Conservation (phyloP, 345 rosid species). For the Pelargonium nanum region DNA sequence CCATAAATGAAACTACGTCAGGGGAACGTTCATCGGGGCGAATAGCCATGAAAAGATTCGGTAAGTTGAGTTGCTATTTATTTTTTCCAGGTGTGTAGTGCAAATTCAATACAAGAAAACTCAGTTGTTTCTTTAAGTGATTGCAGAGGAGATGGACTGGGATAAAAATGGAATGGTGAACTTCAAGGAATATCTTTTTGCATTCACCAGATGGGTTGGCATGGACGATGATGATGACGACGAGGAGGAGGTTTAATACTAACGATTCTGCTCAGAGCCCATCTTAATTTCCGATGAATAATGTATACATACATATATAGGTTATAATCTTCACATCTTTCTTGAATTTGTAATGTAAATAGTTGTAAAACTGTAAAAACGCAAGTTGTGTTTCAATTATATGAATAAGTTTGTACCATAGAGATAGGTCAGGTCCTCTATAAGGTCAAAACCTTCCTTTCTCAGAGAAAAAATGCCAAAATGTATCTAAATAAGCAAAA, state of each 20-base stretch:
- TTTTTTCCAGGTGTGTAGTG: neutral
- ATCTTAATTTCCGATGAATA: too few relatives aligned
- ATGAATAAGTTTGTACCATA: too few relatives aligned
- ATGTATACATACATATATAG: neutral
- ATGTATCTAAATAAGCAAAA: too few relatives aligned
- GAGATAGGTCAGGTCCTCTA: too few relatives aligned
- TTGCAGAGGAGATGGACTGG: conserved; percentile 98
- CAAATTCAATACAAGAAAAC: too few relatives aligned
- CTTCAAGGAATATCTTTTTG: conserved; percentile 89
- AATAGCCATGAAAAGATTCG: conserved; percentile 90
- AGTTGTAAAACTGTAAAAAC: too few relatives aligned
- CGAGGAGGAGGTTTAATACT: conserved; percentile 28
- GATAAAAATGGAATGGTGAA: conserved; percentile 88
- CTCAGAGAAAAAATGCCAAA: too few relatives aligned
- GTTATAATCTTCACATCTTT: too few relatives aligned
- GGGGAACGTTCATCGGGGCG: conserved; percentile 84
- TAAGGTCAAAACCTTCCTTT: too few relatives aligned
- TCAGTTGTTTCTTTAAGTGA: neutral
- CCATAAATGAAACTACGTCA: conserved; percentile 58
- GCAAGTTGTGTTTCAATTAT: too few relatives aligned
- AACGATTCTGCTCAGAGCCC: too few relatives aligned
- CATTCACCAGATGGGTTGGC: conserved; percentile 87
- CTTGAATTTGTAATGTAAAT: too few relatives aligned
- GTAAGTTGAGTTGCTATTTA: conserved; percentile 29
- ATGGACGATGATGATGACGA: conserved; percentile 68